Evolutionary conservation across 1,284 basidiomycete species (phyloP).

Genomic region (Trametes polyzona): DNA sequence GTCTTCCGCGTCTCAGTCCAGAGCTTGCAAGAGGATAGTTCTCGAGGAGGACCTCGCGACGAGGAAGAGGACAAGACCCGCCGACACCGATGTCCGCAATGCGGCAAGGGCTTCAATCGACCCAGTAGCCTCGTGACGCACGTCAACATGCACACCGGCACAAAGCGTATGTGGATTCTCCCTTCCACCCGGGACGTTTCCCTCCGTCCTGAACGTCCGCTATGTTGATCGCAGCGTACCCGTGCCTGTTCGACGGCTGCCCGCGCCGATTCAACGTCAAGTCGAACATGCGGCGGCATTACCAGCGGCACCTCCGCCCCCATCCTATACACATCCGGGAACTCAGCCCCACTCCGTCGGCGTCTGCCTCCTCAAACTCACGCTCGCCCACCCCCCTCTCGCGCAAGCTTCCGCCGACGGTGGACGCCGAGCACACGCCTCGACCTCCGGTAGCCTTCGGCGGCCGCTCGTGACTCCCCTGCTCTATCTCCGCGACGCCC

Average conservation of each 20-base stretch:
- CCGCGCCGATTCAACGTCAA: slow-evolving; percentile 46
- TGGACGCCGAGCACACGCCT: not conserved
- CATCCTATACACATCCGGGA: not conserved
- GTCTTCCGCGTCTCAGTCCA: not conserved
- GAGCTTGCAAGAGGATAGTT: not conserved
- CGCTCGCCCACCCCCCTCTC: slow-evolving; percentile 13
- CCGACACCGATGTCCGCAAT: slow-evolving; percentile 41
- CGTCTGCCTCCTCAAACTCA: not conserved
- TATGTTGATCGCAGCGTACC: slow-evolving; percentile 33
- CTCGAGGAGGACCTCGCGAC: no score
- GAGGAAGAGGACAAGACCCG: slow-evolving; percentile 24
- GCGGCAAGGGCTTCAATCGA: slow-evolving; percentile 46
- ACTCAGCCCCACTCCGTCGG: slow-evolving; percentile 1
- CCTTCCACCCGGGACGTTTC: not conserved
- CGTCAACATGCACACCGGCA: slow-evolving; percentile 47
- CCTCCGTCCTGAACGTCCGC: not conserved
- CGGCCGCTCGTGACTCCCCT: not conserved
- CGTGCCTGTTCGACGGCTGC: slow-evolving; percentile 43
- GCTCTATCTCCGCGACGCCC: not conserved
- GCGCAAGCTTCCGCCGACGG: not conserved
- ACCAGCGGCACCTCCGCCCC: slow-evolving; percentile 37
- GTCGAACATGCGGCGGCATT: slow-evolving; percentile 49
- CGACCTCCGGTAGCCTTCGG: not conserved
- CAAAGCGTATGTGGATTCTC: slow-evolving; percentile 38
- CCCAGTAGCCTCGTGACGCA: slow-evolving; percentile 48